phyloP scores from a whole-genome alignment of 2,329 filamentous ascomycete species.

The Drechslerella stenobrocha region DNA sequence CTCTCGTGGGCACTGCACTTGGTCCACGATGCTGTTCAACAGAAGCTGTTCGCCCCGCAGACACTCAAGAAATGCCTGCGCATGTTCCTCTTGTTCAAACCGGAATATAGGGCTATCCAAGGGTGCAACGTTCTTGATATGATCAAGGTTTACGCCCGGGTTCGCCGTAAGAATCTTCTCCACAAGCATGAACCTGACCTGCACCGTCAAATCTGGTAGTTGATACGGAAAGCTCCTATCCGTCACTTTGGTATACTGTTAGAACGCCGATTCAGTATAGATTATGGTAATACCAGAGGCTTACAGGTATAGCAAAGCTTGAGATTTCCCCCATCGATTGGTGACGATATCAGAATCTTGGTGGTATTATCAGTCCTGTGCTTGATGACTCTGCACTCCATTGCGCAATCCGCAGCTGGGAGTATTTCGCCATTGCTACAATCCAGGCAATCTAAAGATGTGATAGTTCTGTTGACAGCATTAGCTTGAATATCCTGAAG shows the following conservation, averaged over 20 bases:
- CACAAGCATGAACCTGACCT: conserved; percentile 46
- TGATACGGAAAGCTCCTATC: conserved; percentile 45
- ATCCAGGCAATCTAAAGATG: conserved; percentile 35
- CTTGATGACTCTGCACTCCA: conserved; percentile 47
- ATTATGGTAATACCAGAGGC: background rate
- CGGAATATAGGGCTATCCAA: conserved; percentile 44
- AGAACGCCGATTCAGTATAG: background rate
- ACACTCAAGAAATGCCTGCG: conserved; percentile 37
- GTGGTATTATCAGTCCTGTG: conserved; percentile 37
- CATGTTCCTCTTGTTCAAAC: conserved; percentile 42
- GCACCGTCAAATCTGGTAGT: conserved; percentile 40
- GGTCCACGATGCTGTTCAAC: conserved; percentile 38
- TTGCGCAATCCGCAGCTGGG: conserved; percentile 18
- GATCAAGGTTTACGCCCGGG: conserved; percentile 22
- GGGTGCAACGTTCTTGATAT: conserved; percentile 7
- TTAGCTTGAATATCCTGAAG: background rate
- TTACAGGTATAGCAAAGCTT: conserved; percentile 42
- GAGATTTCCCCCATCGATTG: conserved; percentile 32
- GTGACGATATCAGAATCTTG: conserved; percentile 27
- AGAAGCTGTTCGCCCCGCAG: conserved; percentile 40
- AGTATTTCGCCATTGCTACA: conserved; percentile 37
- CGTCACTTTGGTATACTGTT: conserved; percentile 10
- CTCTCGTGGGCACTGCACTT: conserved; percentile 32
- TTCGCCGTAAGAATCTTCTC: conserved; percentile 21
- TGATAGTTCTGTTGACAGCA: conserved; percentile 24